phyloP scores from a whole-genome alignment of 192 early-diverging fungal species.

The Coemansia sp. region DNA sequence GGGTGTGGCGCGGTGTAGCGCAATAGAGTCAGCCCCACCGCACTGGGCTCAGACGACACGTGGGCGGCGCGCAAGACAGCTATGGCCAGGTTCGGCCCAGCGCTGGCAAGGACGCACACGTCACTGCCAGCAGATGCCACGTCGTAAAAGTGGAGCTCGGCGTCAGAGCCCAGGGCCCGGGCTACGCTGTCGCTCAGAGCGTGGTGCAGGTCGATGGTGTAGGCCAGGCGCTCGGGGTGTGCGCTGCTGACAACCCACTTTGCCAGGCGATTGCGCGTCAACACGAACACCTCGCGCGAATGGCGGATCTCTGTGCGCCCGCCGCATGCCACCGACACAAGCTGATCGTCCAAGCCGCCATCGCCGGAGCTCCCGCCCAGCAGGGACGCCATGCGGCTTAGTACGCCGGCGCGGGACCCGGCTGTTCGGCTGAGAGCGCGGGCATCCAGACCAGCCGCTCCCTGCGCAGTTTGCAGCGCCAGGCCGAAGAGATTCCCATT shows the following conservation, averaged over 20 bases:
- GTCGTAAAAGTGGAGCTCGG: slow-evolving; percentile 19
- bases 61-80: slow-evolving; percentile 15
- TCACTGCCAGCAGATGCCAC: slow-evolving; percentile 25
- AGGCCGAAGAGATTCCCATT: slow-evolving; percentile 34
- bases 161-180: slow-evolving; percentile 4
- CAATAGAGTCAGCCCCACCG: slow-evolving; percentile 26
- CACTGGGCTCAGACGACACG: slow-evolving; percentile 18
- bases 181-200: slow-evolving; percentile 6
- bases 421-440: slow-evolving; percentile 16
- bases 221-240: slow-evolving; percentile 21
- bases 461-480: slow-evolving; percentile 15
- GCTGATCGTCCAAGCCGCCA: slow-evolving; percentile 11
- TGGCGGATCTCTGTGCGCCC: slow-evolving; percentile 42
- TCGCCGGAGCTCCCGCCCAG: slow-evolving; percentile 21
- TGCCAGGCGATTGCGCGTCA: slow-evolving; percentile 36
- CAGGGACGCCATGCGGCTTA: slow-evolving; percentile 43
- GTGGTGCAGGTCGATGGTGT: slow-evolving; percentile 16
- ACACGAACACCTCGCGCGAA: slow-evolving; percentile 42
- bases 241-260: slow-evolving; percentile 49
- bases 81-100: slow-evolving; percentile 9
- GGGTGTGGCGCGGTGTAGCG: not conserved
- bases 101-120: slow-evolving; percentile 21
- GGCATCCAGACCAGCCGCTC: slow-evolving; percentile 14
- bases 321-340: slow-evolving; percentile 32
- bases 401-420: slow-evolving; percentile 18